phyloP scores from a whole-genome alignment of 106 monocot genomes.

The Dendrobium officinale region DNA sequence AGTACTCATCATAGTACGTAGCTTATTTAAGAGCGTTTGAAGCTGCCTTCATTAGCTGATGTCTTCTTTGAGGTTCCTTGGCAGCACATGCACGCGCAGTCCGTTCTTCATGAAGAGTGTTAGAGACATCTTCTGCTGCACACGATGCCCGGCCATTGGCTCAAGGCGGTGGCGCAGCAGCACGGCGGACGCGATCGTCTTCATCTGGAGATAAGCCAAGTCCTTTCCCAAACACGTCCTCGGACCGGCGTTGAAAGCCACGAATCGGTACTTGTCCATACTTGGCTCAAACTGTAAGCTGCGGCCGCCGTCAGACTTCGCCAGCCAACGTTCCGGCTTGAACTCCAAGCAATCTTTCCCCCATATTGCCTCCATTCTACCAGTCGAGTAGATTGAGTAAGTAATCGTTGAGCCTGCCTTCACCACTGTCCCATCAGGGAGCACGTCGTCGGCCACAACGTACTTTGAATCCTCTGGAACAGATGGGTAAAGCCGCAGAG shows the following conservation, averaged over 20 bases:
- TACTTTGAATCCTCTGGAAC: constrained; percentile 76
- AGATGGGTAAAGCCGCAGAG: constrained; percentile 75
- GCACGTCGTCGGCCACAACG: constrained; percentile 65
- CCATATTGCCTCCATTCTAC: constrained; percentile 73
- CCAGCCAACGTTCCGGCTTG: constrained; percentile 79
- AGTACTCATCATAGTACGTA: too few species aligned
- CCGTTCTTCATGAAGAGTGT: constrained; percentile 95
- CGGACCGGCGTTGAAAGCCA: constrained; percentile 88
- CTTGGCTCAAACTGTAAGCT: constrained; percentile 33
- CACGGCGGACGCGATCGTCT: constrained; percentile 66
- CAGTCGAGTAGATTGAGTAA: constrained; percentile 79
- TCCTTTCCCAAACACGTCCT: constrained; percentile 83
- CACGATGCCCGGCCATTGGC: constrained; percentile 48
- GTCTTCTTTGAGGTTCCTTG: constrained; percentile 19
- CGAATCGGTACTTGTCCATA: constrained; percentile 61
- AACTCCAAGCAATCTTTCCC: constrained; percentile 73
- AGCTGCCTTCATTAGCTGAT: neutral
- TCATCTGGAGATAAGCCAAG: constrained; percentile 93
- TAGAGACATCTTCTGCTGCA: constrained; percentile 92
- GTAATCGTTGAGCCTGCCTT: constrained; percentile 60
- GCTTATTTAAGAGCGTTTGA: too few species aligned
- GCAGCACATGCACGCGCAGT: constrained; percentile 44
- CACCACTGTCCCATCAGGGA: constrained; percentile 73
- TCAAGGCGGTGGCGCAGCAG: constrained; percentile 63
- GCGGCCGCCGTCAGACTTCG: constrained; percentile 3